Evolutionary conservation across 2,329 filamentous ascomycete genomes (phyloP), one percentile per base, ranked within the genome.

Genomic region (Aspergillus carbonarius): DNA sequence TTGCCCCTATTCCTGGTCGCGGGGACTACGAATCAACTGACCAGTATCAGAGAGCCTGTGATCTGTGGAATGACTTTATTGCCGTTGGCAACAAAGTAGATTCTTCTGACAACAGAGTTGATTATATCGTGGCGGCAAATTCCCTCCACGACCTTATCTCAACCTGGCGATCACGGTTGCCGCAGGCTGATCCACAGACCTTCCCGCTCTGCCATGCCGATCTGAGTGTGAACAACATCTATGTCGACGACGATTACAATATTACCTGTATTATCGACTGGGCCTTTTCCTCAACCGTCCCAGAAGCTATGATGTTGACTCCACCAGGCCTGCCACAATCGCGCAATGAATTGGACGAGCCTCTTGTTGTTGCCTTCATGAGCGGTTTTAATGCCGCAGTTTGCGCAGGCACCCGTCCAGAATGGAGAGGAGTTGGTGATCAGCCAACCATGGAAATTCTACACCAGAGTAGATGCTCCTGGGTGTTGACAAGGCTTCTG

Each of bases 181-280:
- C 49, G 37, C 10, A 35, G 17, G 6, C 52, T 23, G 46, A 54
- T 35, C 18, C 34, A 7, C 44, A 25, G 42, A 55, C 52, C 2
- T 64, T 68, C 48, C 59, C 65, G 4, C 55, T 71, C 2, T 65
- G 58, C 17, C 68, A 72, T 35, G 59, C 74, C 20, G 76, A 80
- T 59, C 58, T 79, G 17, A 75, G 78, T 44, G 63, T 68, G 46
- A 74, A 74, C 57, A 79, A 80, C 54, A 71, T 74, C 47, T 74
- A 67, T 44, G 66, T 75, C 27, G 70, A 75, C 50, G 54, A 70
- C 18, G 57, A 73, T 30, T 72, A 60, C 57, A 71, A 73, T 17
- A 68, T 75, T 42, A 73, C 68, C 18, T 66, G 62, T 25, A 59
- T 74, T 4, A 73, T 75, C 37, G 70, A 74, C 58, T 70, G 67